These are phyloP conservation scores for Solanum bulbocastanum DNA, from an alignment of 257 asterid species.

Conservation along the genomic window DNA sequence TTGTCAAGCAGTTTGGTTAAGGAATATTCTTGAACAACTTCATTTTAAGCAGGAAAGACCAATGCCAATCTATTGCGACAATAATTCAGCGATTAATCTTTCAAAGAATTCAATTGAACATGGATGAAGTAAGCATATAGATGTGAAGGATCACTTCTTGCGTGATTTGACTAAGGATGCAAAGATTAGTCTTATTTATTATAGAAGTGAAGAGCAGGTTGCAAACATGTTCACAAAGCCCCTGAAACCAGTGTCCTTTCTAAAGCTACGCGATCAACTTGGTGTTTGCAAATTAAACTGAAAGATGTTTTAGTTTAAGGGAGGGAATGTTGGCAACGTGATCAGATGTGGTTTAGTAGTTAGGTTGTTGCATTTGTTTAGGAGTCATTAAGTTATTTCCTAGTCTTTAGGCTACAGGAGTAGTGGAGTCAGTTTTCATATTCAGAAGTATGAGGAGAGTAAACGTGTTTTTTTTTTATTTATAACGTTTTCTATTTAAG, in stretches of 20 bases:
- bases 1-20: neutral
- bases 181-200: neutral
- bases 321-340: neutral
- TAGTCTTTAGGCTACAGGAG: neutral
- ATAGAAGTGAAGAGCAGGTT: too few relatives aligned
- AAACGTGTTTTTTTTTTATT: too few relatives aligned
- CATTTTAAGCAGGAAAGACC: neutral
- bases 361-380: neutral
- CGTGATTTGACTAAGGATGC: neutral
- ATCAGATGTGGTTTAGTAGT: neutral
- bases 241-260: neutral
- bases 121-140: neutral
- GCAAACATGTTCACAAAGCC: neutral
- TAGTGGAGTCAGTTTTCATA: neutral
- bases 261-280: neutral
- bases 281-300: neutral
- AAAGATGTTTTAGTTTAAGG: neutral
- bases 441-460: too few relatives aligned
- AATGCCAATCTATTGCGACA: too few relatives aligned
- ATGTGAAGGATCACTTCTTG: too few relatives aligned
- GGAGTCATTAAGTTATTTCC: neutral
- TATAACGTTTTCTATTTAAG: too few relatives aligned
- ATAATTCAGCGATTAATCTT: too few relatives aligned
- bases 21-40: neutral
- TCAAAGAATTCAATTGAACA: too few relatives aligned